A percentile compares a stretch with the other conserved stretches of the same genome.
phyloP scores from a whole-genome alignment of 345 rosid species.

The Salix purpurea region DNA sequence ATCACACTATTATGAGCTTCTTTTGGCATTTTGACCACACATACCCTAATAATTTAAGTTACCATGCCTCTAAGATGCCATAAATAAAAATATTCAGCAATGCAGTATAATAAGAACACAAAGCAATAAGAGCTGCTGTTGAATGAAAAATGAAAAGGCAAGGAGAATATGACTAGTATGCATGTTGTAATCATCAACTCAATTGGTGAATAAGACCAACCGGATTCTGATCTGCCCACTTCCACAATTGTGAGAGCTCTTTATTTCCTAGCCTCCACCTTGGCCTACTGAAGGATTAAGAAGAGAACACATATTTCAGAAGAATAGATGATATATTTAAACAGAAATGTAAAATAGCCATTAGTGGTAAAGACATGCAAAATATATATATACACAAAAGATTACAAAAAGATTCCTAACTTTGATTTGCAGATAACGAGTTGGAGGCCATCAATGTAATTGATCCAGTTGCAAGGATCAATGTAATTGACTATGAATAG shows the following conservation, averaged over 20 bases:
- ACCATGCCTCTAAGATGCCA: background rate
- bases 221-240: slow-evolving; percentile 96
- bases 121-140: background rate
- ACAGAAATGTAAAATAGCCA: background rate
- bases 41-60: background rate
- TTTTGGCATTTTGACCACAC: background rate
- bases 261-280: slow-evolving; percentile 93
- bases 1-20: background rate
- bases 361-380: background rate
- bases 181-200: background rate
- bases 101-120: background rate
- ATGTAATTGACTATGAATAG: background rate
- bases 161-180: background rate
- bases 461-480: background rate
- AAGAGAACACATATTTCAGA: slow-evolving; percentile 4
- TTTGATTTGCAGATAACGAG: background rate
- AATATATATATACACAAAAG: background rate
- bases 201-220: slow-evolving; percentile 28
- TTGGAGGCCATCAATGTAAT: background rate
- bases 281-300: slow-evolving; percentile 52
- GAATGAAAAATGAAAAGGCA: background rate
- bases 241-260: slow-evolving; percentile 97
- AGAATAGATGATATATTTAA: background rate
- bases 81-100: background rate
- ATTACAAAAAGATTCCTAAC: background rate